Evolutionary conservation across 495 filamentous ascomycete species (phyloP), one percentile per base, ranked within the genome.

Genomic region (Haplographium delicatum): DNA sequence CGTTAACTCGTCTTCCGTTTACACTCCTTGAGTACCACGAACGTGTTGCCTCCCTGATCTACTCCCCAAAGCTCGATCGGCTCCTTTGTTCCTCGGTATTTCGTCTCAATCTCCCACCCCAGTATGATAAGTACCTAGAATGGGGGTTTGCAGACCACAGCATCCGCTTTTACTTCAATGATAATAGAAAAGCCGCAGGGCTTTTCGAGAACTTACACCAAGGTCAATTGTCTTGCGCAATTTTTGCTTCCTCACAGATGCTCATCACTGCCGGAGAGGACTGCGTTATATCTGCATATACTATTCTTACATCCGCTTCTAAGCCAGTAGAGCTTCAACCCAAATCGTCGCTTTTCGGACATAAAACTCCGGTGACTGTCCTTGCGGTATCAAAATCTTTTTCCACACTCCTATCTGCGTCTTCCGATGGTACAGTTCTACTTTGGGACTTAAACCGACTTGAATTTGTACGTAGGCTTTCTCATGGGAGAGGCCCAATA

Each of bases 121-220:
- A 69, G 25, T 91, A 86, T 54, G 91, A 97, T 61, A 88, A 90
- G 57, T 96, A 86, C 54, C 77, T 98, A 65, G 89, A 96, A 66
- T 96, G 91, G 93, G 93, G 90, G 1, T 97, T 93, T 62, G 84
- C 89, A 5, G 93, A 98, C 69, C 88, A 85, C 54, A 90, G 87
- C 60, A 79, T 97, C 5, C 82, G 93, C 8, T 97, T 96, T 71
- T 96, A 87, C 65, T 75, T 82, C 28, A 76, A 82, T 40, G 90
- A 54, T 7, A 43, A 15, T 35, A 43, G 52, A 5, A 67, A 72
- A 62, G 70, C 72, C 33, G 75, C 91, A 15, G 91, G 91, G 1
- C 78, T 95, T 27, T 94, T 91, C 59, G 93, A 98, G 65, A 93
- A 96, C 59, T 72, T 96, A 2, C 93, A 98, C 62, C 82, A 88